Base-by-base conservation (phyloP, 2,329 filamentous ascomycete genomes). In the Raffaelea ambrosiae region DNA sequence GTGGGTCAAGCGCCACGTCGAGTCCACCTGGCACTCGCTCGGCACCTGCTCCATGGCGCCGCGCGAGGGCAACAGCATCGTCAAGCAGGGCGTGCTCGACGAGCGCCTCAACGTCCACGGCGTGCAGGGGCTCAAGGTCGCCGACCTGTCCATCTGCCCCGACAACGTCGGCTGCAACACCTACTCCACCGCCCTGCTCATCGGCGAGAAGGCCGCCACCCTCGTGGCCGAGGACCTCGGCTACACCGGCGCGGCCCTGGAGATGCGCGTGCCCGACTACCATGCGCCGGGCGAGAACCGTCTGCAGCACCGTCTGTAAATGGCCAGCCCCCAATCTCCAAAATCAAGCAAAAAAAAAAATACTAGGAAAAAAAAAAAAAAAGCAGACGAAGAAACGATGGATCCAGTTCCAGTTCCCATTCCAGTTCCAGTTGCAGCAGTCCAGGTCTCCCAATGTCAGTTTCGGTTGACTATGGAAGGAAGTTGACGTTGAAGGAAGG, bases 41-140 rank as follows among this genome's bases (percentile, higher is more conserved):
- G 73, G 73, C 65, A 88, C 84, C 1, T 88, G 84, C 67, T 86
- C 81, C 46, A 89, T 89, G 83, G 84, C 83, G 0, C 86, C 86
- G 4, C 74, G 68, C 51, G 77, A 88, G 58, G 86, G 86, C 51
- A 90, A 88, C 69, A 82, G 77, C 58, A 86, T 90, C 58, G 84
- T 89, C 63, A 86, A 85, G 68, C 83, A 88, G 58, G 85, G 85
- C 51, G 85, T 89, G 1, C 66, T 89, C 35, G 85, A 89, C 59
- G 83, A 87, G 65, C 77, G 84, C 51, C 74, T 89, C 48, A 88
- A 88, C 55, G 84, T 89, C 3, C 83, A 88, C 60, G 85, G 84
- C 45, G 83, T 88, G 54, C 76, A 86, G 70, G 81, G 82, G 16
- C 74, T 89, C 57, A 88, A 88, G 74, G 84, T 88, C 21, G 83